phyloP scores from a whole-genome alignment of 371 early-diverging fungal species.

The Mortierella sp. region DNA sequence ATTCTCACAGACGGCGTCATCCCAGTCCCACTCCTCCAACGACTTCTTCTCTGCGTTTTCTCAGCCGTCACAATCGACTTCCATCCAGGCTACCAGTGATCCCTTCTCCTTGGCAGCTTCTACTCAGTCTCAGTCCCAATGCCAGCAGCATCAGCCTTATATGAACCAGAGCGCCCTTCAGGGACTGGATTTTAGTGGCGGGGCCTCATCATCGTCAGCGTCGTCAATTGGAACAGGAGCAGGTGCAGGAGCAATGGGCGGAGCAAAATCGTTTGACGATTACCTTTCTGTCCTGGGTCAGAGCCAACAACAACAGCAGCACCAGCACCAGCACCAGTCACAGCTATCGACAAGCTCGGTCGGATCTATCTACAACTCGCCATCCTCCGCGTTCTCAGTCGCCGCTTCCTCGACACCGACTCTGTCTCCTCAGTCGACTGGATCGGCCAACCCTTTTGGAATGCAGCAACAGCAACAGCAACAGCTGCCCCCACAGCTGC shows the following conservation, averaged over 20 bases:
- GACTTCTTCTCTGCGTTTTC: conserved; percentile 15
- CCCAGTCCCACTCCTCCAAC: conserved; percentile 5
- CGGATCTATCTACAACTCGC: conserved; percentile 5
- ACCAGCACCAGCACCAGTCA: neutral
- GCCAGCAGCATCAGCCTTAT: conserved; percentile 14
- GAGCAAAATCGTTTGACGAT: conserved; percentile 52
- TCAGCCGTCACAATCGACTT: neutral
- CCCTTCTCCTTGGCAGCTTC: conserved; percentile 25
- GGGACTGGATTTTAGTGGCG: conserved; percentile 17
- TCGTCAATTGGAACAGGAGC: conserved; percentile 1
- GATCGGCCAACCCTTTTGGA: conserved; percentile 34
- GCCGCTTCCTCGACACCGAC: conserved; percentile 1
- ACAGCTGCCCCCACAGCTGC: conserved; percentile 14
- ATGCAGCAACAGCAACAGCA: conserved; percentile 11
- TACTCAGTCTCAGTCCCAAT: neutral
- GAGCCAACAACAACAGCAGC: conserved; percentile 13
- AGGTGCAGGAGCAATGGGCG: conserved; percentile 1
- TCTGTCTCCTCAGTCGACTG: conserved; percentile 37
- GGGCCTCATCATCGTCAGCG: neutral
- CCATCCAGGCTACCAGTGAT: conserved; percentile 7
- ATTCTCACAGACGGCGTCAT: neutral
- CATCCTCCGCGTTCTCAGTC: conserved; percentile 16
- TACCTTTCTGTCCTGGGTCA: conserved; percentile 28
- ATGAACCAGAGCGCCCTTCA: conserved; percentile 17
- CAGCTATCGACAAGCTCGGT: neutral